These are phyloP conservation scores for Thyridium curvatum DNA, from an alignment of 2,329 filamentous ascomycete species.

Conservation along the genomic window DNA sequence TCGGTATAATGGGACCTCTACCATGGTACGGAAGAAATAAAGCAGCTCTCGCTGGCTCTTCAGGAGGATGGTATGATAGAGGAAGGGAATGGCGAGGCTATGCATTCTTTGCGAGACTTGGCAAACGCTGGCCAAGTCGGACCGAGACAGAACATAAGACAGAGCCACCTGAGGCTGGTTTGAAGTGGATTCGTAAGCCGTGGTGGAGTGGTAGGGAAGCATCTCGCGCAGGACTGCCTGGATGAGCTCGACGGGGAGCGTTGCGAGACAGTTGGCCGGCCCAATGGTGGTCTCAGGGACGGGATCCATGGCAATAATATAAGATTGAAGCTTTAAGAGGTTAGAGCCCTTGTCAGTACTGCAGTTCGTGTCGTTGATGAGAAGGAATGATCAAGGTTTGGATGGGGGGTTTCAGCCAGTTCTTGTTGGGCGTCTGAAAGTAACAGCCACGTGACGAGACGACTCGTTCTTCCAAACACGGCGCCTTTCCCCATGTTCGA, in stretches of 20 bases:
- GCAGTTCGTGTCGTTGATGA: constrained; percentile 8
- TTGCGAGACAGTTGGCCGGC: constrained; percentile 7
- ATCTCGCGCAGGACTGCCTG: constrained; percentile 7
- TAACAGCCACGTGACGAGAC: constrained; percentile 2
- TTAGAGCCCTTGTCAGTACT: constrained; percentile 8
- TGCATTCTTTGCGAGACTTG: constrained; percentile 8
- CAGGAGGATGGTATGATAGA: constrained; percentile 8
- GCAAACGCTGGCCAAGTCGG: constrained; percentile 7
- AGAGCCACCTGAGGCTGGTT: constrained; percentile 7
- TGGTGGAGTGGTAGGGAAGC: constrained; percentile 7
- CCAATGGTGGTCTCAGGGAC: constrained; percentile 7
- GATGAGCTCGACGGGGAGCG: constrained; percentile 8
- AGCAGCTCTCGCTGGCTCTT: constrained; percentile 8
- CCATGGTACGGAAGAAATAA: constrained; percentile 8
- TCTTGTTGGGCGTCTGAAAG: not conserved
- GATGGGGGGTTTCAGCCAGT: constrained; percentile 3
- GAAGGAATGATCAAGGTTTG: constrained; percentile 8
- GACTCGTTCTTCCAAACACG: constrained; percentile 2
- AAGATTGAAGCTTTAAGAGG: constrained; percentile 7
- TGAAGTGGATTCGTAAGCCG: constrained; percentile 8
- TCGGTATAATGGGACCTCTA: constrained; percentile 7
- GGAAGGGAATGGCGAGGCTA: constrained; percentile 8
- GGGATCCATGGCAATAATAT: constrained; percentile 7
- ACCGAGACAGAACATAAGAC: constrained; percentile 8
- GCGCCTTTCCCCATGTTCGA: too few species aligned